Evolutionary conservation across 208 protist genomes (phyloP).

Genomic region (Acanthamoeba sp.): DNA sequence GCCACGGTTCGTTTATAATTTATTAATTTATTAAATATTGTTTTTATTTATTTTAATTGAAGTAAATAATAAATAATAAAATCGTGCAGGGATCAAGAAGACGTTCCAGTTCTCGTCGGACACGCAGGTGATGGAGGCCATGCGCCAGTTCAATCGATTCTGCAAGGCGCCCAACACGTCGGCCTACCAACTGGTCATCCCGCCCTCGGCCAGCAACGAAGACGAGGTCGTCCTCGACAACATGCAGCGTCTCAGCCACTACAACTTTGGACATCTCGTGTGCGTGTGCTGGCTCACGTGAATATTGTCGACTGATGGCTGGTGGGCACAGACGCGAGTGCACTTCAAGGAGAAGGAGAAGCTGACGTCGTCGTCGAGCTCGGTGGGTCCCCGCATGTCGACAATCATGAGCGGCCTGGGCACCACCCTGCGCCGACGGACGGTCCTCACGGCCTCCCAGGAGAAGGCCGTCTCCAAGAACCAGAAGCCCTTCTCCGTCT

Average conservation of each 20-base stretch:
- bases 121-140: slow-evolving; percentile 28
- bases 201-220: background rate
- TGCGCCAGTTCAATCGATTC: background rate
- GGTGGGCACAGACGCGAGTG: background rate
- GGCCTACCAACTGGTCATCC: background rate
- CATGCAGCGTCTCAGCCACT: background rate
- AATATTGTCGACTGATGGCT: background rate
- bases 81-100: background rate
- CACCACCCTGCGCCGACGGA: background rate
- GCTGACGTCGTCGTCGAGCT: too few species aligned
- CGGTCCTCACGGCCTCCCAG: background rate
- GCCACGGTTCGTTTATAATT: too few species aligned
- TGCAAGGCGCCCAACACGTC: background rate
- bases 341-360: slow-evolving; percentile 47
- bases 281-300: background rate
- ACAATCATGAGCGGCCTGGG: background rate
- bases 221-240: background rate
- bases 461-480: background rate
- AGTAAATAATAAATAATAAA: too few species aligned
- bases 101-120: background rate
- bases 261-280: background rate
- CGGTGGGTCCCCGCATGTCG: background rate
- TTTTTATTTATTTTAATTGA: too few species aligned
- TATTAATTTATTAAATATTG: too few species aligned
- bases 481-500: background rate